Percentiles rank a stretch among this genome's conserved stretches.
Evolutionary conservation across 257 asterid genomes (phyloP).

Genomic region (Capsicum rhomboideum): DNA sequence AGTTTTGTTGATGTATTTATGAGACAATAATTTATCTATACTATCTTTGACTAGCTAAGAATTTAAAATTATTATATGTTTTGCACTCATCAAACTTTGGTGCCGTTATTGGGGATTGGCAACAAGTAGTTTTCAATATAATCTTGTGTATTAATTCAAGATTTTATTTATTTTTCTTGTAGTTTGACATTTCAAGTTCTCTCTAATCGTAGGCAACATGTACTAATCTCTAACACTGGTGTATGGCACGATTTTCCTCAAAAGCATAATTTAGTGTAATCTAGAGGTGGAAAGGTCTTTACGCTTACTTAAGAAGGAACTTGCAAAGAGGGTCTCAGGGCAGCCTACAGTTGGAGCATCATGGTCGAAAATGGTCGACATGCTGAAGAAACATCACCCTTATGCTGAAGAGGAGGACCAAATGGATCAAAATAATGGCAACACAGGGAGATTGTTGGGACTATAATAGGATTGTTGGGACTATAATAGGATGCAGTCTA

Average conservation of each 20-base stretch:
- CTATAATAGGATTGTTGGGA: background rate
- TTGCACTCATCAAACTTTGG: background rate
- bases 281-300: background rate
- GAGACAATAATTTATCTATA: background rate
- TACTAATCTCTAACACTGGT: background rate
- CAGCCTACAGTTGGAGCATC: background rate
- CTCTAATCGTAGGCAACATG: background rate
- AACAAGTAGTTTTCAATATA: background rate
- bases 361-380: background rate
- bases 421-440: background rate
- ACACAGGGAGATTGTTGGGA: background rate
- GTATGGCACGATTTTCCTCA: background rate
- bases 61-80: background rate
- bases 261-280: background rate
- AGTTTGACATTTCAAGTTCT: background rate
- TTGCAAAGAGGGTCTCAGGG: background rate
- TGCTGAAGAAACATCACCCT: background rate
- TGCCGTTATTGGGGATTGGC: no score
- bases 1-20: background rate
- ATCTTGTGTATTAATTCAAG: background rate
- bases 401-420: background rate
- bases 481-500: background rate
- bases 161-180: background rate
- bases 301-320: background rate
- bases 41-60: background rate